Evolutionary conservation across 306 rosid genomes (phyloP).

Genomic region (Prunus fruticosa): DNA sequence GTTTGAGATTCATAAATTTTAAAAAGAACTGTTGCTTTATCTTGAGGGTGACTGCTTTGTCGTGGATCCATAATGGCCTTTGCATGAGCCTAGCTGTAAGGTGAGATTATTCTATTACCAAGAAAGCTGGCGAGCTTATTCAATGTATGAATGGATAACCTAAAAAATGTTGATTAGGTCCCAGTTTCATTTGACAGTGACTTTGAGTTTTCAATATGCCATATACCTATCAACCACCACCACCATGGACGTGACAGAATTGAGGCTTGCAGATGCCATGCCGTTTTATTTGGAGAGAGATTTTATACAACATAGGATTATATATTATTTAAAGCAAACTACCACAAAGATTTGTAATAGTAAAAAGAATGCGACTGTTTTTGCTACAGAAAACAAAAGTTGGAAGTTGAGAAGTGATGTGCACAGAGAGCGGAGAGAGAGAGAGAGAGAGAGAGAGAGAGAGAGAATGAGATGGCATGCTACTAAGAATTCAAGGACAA

Average conservation of each 20-base stretch:
- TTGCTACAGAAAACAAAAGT: background rate
- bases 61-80: conserved; percentile 11
- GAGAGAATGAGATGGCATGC: background rate
- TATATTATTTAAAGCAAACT: background rate
- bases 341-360: background rate
- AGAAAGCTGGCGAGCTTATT: background rate
- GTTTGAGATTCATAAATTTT: conserved; percentile 1
- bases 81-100: conserved; percentile 15
- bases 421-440: background rate
- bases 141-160: conserved; percentile 1
- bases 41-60: conserved; percentile 22
- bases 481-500: background rate
- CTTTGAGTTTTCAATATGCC: background rate
- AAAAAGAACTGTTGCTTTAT: background rate
- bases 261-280: background rate
- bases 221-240: background rate
- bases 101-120: background rate
- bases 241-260: background rate
- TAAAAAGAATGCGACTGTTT: background rate
- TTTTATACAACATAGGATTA: background rate
- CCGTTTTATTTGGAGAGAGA: background rate
- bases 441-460: background rate
- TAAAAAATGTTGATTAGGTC: conserved; percentile 12
- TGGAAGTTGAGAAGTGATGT: background rate
- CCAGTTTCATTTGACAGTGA: background rate